phyloP scores from a whole-genome alignment of 2,329 filamentous ascomycete species.

The Ambrosiella cleistominuta region DNA sequence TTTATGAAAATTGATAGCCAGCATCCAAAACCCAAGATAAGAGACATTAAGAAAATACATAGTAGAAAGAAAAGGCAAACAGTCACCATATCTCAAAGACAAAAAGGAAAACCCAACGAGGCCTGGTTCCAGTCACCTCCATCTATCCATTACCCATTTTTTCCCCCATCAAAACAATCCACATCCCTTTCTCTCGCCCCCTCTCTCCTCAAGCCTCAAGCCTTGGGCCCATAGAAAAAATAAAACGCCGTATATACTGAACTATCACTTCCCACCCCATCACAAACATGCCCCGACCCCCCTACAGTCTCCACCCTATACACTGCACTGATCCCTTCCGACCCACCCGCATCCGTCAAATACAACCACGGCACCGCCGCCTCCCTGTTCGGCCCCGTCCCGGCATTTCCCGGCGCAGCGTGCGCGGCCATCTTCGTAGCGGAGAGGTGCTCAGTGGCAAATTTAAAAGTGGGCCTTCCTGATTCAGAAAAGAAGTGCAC shows the following conservation, averaged over 20 bases:
- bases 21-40: too few species aligned
- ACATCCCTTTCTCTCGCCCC: neutral
- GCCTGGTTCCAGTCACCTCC: too few species aligned
- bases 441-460: constrained; percentile 27
- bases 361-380: constrained; percentile 9
- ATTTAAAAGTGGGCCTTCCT: constrained; percentile 41
- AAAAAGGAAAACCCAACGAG: too few species aligned
- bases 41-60: too few species aligned
- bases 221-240: constrained; percentile 31
- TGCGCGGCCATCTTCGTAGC: constrained; percentile 29
- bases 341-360: constrained; percentile 8
- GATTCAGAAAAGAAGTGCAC: constrained; percentile 47
- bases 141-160: too few species aligned
- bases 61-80: too few species aligned
- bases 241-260: constrained; percentile 40
- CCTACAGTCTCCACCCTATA: constrained; percentile 13
- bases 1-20: too few species aligned
- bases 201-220: neutral
- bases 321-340: neutral
- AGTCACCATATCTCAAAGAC: too few species aligned
- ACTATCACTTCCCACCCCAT: constrained; percentile 21
- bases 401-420: constrained; percentile 16
- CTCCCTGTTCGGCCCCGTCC: constrained; percentile 4
- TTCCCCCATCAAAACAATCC: neutral
- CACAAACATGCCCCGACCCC: constrained; percentile 15